A percentile compares a stretch with the other conserved stretches of the same genome.
Conservation (phyloP, 306 rosid genomes). For the Myrica gale region DNA sequence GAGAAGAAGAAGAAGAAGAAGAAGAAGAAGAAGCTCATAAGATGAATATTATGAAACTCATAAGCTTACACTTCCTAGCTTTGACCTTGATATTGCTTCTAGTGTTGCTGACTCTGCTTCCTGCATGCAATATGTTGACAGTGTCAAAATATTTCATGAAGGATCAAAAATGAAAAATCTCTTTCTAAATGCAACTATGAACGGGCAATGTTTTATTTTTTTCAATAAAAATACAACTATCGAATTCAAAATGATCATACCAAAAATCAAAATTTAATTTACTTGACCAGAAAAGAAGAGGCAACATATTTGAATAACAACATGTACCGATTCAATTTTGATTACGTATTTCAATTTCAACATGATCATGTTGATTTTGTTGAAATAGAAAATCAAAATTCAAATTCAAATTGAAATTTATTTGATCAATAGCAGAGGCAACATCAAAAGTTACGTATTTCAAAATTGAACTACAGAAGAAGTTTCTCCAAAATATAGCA, state of each 20-base stretch:
- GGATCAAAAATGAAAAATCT: neutral
- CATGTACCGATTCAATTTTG: too few species aligned
- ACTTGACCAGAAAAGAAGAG: too few species aligned
- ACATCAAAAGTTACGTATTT: too few species aligned
- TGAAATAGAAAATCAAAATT: too few species aligned
- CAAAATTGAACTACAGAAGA: neutral
- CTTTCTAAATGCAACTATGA: constrained; percentile 10
- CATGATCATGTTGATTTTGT: too few species aligned
- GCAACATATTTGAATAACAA: too few species aligned
- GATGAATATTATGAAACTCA: constrained; percentile 25
- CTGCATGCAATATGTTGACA: constrained; percentile 42
- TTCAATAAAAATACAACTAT: neutral
- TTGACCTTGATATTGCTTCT: constrained; percentile 92
- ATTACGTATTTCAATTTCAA: too few species aligned
- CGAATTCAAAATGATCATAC: neutral
- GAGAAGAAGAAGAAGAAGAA: neutral
- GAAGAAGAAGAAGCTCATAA: neutral
- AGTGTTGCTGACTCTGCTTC: constrained; percentile 92
- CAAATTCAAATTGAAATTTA: too few species aligned
- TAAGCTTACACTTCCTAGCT: constrained; percentile 71
- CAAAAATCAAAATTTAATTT: neutral
- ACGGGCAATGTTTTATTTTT: neutral
- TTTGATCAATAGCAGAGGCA: neutral
- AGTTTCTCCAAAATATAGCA: neutral
- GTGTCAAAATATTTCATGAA: constrained; percentile 3